These are phyloP conservation scores for Erythrophleum fordii DNA, from an alignment of 306 rosid genomes.

Conservation along the genomic window DNA sequence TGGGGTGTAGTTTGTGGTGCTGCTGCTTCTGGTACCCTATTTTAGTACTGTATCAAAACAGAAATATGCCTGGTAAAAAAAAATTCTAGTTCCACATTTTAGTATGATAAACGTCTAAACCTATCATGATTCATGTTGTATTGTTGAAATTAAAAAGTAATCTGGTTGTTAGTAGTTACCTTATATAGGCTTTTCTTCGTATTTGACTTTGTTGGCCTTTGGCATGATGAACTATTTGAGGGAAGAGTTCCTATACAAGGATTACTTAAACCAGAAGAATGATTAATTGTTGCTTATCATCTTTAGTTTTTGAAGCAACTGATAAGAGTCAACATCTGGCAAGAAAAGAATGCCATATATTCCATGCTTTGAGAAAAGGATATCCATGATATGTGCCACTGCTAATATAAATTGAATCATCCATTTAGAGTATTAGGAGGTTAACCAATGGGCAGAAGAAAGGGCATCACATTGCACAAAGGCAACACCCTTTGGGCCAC, in stretches of 20 bases:
- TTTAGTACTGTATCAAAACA: neutral
- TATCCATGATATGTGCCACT: neutral
- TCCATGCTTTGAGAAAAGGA: neutral
- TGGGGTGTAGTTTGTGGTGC: constrained; percentile 99
- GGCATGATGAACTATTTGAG: neutral
- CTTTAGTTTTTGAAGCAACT: neutral
- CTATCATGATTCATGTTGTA: neutral
- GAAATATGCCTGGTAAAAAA: neutral
- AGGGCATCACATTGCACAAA: neutral
- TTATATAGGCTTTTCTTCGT: too few species aligned
- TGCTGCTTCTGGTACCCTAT: constrained; percentile 86
- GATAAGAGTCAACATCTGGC: neutral
- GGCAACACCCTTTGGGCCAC: neutral
- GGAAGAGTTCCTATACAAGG: neutral
- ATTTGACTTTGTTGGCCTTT: neutral
- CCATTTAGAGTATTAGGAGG: neutral
- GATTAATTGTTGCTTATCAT: neutral
- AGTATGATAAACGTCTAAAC: neutral
- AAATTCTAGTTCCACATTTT: neutral
- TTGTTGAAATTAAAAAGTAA: neutral
- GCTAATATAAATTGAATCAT: neutral
- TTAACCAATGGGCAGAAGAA: neutral
- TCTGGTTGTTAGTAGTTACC: neutral
- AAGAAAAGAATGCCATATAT: neutral
- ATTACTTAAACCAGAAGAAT: neutral